A percentile compares a stretch with the other conserved stretches of the same genome.
phyloP scores from a whole-genome alignment of 139 green algal genomes.

The Zygnema cylindricum region DNA sequence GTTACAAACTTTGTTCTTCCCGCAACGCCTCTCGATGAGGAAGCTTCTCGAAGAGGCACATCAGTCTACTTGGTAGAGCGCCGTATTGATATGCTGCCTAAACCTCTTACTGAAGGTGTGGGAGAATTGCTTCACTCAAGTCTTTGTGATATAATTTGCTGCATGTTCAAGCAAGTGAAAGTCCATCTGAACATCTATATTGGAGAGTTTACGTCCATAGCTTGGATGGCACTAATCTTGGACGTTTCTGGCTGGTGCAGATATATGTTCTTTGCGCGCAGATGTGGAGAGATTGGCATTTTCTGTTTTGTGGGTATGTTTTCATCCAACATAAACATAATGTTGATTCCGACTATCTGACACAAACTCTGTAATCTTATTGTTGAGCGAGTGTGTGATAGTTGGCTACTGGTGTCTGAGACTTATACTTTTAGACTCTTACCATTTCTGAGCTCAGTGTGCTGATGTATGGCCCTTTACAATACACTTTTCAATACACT shows the following conservation, averaged over 20 bases:
- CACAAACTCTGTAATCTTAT: no score
- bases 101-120: conserved; percentile 64
- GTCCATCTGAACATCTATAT: neutral
- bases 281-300: conserved; percentile 68
- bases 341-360: no score
- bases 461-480: no score
- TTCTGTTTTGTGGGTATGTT: conserved; percentile 65
- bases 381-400: no score
- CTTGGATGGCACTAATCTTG: neutral
- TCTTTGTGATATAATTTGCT: no score
- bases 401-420: no score
- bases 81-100: conserved; percentile 73
- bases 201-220: neutral
- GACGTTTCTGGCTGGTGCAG: conserved; percentile 23
- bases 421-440: no score
- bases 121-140: no score
- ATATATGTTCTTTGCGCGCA: conserved; percentile 66
- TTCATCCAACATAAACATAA: no score
- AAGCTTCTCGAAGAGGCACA: conserved; percentile 64
- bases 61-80: conserved; percentile 70
- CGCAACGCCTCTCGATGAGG: conserved; percentile 61
- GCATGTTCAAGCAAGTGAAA: no score
- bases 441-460: no score
- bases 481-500: no score
- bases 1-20: conserved; percentile 69